phyloP scores from a whole-genome alignment of 1,284 basidiomycete species.

The Thecaphora thlaspeos region DNA sequence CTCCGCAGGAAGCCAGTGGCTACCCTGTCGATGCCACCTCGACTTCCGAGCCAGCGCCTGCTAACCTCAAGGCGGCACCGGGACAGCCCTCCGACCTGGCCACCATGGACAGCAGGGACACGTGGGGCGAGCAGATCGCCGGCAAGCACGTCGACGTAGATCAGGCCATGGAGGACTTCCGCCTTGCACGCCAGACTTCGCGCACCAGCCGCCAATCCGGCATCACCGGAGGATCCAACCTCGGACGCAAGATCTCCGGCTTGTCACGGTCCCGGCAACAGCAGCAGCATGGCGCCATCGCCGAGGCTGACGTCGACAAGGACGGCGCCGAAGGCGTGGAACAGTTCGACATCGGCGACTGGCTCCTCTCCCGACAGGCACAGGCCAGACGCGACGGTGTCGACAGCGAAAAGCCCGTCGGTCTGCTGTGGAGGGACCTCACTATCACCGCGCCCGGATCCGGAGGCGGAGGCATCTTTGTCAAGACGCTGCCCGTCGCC shows the following conservation, averaged over 20 bases:
- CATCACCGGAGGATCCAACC: conserved; percentile 5
- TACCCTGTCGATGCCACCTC: too few species aligned
- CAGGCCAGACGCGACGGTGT: conserved; percentile 34
- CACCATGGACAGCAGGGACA: conserved; percentile 21
- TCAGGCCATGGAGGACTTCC: conserved; percentile 31
- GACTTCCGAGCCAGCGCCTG: too few species aligned
- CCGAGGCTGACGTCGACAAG: conserved; percentile 1
- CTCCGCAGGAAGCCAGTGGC: too few species aligned
- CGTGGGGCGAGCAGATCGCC: conserved; percentile 36
- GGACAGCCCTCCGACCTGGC: conserved; percentile 1
- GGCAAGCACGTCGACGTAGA: conserved; percentile 36
- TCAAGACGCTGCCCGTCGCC: conserved; percentile 44
- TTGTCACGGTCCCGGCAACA: not conserved
- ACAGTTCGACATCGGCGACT: conserved; percentile 41
- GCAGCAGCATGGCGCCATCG: conserved; percentile 12
- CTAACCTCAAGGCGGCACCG: conserved; percentile 1
- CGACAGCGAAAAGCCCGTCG: conserved; percentile 39
- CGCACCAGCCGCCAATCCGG: conserved; percentile 5
- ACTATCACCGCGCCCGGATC: conserved; percentile 32
- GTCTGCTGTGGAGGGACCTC: conserved; percentile 43
- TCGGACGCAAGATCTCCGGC: conserved; percentile 16
- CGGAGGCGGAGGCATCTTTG: conserved; percentile 39
- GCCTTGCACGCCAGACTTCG: conserved; percentile 20
- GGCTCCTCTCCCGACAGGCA: conserved; percentile 27
- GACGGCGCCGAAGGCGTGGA: conserved; percentile 2